A percentile compares a stretch with the other conserved stretches of the same genome.
Conservation (phyloP, 2,329 filamentous ascomycete species). For the Fusarium palustre region DNA sequence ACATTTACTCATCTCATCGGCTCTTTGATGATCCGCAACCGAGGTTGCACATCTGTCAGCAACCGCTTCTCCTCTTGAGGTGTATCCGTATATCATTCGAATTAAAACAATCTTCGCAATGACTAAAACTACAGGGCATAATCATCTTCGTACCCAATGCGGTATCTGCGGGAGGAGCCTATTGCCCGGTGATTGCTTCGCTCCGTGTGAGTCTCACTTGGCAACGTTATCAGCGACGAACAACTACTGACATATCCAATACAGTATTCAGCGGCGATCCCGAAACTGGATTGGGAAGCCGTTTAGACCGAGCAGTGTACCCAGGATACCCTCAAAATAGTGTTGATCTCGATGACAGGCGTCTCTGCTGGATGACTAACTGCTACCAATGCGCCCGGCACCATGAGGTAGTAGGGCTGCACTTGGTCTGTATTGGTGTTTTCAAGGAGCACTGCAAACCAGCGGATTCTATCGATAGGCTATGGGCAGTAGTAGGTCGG, state of each 20-base stretch:
- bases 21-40: constrained; percentile 19
- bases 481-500: constrained; percentile 9
- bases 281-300: not conserved
- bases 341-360: not conserved
- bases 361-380: constrained; percentile 2
- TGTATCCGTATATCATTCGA: not conserved
- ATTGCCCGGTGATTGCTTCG: not conserved
- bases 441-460: constrained; percentile 5
- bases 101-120: not conserved
- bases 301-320: not conserved
- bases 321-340: not conserved
- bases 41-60: not conserved
- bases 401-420: not conserved
- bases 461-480: not conserved
- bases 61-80: constrained; percentile 1
- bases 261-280: not conserved
- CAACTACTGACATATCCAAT: not conserved
- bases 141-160: constrained; percentile 8
- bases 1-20: not conserved
- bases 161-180: constrained; percentile 9
- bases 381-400: constrained; percentile 6
- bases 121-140: not conserved
- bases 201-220: not conserved
- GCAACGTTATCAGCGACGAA: fast-evolving
- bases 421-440: not conserved